Conservation (phyloP, 306 rosid species). For the Datisca glomerata region DNA sequence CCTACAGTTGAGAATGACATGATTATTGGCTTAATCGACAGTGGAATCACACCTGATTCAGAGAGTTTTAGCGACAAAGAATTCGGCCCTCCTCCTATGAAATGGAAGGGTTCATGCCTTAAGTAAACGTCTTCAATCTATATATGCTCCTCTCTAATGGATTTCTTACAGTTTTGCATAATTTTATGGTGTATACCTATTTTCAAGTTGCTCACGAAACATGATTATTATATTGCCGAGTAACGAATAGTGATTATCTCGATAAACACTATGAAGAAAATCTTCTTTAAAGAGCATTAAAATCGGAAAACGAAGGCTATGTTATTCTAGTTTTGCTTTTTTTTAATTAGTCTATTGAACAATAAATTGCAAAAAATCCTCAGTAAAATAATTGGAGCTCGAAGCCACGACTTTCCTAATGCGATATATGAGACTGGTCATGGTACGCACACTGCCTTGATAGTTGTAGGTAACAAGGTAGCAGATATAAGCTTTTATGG, state of each 20-base stretch:
- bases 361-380: background rate
- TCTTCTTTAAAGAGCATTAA: too few relatives aligned
- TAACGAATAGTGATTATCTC: too few relatives aligned
- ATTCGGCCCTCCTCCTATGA: constrained; percentile 15
- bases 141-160: too few relatives aligned
- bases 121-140: too few relatives aligned
- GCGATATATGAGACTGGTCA: constrained; percentile 17
- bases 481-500: constrained; percentile 14
- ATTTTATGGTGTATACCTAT: too few relatives aligned
- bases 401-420: constrained; percentile 10
- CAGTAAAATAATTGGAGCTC: constrained; percentile 23
- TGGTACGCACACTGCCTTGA: constrained; percentile 23
- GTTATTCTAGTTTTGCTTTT: too few relatives aligned
- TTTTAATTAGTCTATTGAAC: too few relatives aligned
- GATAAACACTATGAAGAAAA: too few relatives aligned
- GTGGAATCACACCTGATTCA: constrained; percentile 33
- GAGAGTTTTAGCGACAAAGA: constrained; percentile 19
- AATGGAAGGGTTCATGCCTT: constrained; percentile 26
- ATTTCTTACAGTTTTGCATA: too few relatives aligned
- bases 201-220: too few relatives aligned
- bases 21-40: constrained; percentile 22
- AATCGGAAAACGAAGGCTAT: too few relatives aligned
- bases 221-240: too few relatives aligned
- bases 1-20: constrained; percentile 6
- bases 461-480: constrained; percentile 20